These are phyloP conservation scores for Malassezia psittaci DNA, from an alignment of 1,284 basidiomycete genomes.

Conservation along the genomic window DNA sequence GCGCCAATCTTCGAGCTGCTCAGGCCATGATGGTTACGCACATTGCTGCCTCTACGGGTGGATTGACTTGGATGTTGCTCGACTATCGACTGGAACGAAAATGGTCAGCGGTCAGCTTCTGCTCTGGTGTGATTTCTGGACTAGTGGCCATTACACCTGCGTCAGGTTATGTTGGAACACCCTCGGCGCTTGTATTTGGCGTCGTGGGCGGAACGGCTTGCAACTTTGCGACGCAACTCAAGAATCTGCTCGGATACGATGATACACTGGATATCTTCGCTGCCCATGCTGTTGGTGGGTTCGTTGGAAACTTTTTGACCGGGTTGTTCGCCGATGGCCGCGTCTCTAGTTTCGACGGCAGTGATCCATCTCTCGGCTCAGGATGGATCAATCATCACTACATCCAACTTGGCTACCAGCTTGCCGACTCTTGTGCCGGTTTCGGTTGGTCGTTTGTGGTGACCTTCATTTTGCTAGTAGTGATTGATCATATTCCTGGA, in stretches of 20 bases:
- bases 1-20: slow-evolving; percentile 49
- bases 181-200: slow-evolving; percentile 49
- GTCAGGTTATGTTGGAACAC: slow-evolving; percentile 51
- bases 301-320: slow-evolving; percentile 74
- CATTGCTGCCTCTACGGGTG: slow-evolving; percentile 64
- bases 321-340: slow-evolving; percentile 78
- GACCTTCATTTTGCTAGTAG: slow-evolving; percentile 67
- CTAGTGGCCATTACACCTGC: slow-evolving; percentile 67
- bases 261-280: slow-evolving; percentile 63
- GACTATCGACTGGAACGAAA: slow-evolving; percentile 51
- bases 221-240: slow-evolving; percentile 91
- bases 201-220: slow-evolving; percentile 70
- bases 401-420: slow-evolving; percentile 63
- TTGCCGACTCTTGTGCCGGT: slow-evolving; percentile 61
- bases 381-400: slow-evolving; percentile 85
- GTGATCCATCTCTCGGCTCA: slow-evolving; percentile 54
- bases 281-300: slow-evolving; percentile 74
- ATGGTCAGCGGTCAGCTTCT: slow-evolving; percentile 64
- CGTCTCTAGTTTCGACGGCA: slow-evolving; percentile 73
- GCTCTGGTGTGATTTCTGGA: slow-evolving; percentile 21
- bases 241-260: slow-evolving; percentile 53
- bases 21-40: slow-evolving; percentile 50
- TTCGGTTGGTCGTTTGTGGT: slow-evolving; percentile 39
- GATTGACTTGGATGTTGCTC: slow-evolving; percentile 49
- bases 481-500: slow-evolving; percentile 84